Conservation (phyloP, 2,329 filamentous ascomycete species). For the Colletotrichum tofieldiae region DNA sequence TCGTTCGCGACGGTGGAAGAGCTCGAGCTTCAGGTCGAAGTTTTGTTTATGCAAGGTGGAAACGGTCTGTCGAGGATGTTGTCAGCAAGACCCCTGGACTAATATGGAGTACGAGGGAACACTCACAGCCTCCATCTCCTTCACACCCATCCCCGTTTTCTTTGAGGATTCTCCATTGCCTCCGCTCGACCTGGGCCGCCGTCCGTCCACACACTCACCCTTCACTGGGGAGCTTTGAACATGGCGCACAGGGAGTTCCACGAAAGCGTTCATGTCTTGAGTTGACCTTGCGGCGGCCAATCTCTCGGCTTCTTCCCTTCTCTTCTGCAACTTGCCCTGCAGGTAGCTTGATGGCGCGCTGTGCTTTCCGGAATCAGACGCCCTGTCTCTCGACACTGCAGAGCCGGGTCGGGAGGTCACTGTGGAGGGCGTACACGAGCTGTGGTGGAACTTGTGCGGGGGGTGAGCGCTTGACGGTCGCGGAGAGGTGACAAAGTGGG, state of each 20-base stretch:
- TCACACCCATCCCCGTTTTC: slow-evolving; percentile 72
- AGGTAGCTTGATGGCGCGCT: slow-evolving; percentile 66
- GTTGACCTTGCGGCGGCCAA: slow-evolving; percentile 54
- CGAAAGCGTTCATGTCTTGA: slow-evolving; percentile 56
- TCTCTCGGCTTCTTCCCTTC: slow-evolving; percentile 65
- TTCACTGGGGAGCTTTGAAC: slow-evolving; percentile 59
- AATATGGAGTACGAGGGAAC: neutral
- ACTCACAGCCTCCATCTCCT: slow-evolving; percentile 77
- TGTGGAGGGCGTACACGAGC: slow-evolving; percentile 53
- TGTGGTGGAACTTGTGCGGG: slow-evolving; percentile 59
- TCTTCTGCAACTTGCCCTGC: slow-evolving; percentile 69
- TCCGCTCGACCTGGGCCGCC: slow-evolving; percentile 61
- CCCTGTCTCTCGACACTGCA: slow-evolving; percentile 59
- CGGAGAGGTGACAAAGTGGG: slow-evolving; percentile 56
- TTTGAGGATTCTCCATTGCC: slow-evolving; percentile 57
- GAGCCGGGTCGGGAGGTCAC: slow-evolving; percentile 56
- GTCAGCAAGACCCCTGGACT: slow-evolving; percentile 25
- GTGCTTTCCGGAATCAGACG: slow-evolving; percentile 58
- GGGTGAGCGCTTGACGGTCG: slow-evolving; percentile 54
- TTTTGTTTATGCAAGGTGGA: slow-evolving; percentile 82
- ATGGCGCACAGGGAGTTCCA: slow-evolving; percentile 54
- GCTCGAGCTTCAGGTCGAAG: slow-evolving; percentile 82
- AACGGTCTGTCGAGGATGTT: slow-evolving; percentile 64
- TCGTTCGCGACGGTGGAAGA: slow-evolving; percentile 78
- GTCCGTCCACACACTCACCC: slow-evolving; percentile 52